A percentile compares a stretch with the other conserved stretches of the same genome.
Evolutionary conservation across 345 rosid genomes (phyloP).

Genomic region (Boechera divaricarpa): DNA sequence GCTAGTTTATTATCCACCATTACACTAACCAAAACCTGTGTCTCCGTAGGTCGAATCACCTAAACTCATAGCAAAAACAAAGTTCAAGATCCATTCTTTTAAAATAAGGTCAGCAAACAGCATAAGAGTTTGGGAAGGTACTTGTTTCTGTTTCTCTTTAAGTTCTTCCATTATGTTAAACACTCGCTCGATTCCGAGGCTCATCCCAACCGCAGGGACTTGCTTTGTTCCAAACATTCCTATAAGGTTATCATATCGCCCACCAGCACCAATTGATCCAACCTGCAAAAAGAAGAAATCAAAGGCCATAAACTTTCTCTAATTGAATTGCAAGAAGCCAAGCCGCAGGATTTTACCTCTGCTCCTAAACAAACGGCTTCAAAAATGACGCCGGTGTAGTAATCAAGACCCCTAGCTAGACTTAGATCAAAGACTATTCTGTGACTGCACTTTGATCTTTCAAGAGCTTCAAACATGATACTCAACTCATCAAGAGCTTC

Average conservation of each 20-base stretch:
- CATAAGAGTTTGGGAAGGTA: slow-evolving; percentile 33
- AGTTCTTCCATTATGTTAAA: slow-evolving; percentile 85
- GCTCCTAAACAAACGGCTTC: slow-evolving; percentile 89
- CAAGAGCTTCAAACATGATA: slow-evolving; percentile 83
- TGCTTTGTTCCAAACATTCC: slow-evolving; percentile 88
- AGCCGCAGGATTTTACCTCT: slow-evolving; percentile 55
- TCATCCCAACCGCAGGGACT: slow-evolving; percentile 94
- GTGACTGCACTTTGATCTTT: slow-evolving; percentile 71
- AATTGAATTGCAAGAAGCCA: background rate
- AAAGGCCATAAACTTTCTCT: background rate
- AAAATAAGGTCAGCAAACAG: background rate
- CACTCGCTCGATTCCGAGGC: slow-evolving; percentile 93
- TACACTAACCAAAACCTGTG: slow-evolving; percentile 68
- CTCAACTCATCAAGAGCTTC: slow-evolving; percentile 77
- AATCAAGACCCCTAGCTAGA: slow-evolving; percentile 98
- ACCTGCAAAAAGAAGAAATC: slow-evolving; percentile 57
- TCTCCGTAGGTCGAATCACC: slow-evolving; percentile 73
- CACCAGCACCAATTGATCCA: slow-evolving; percentile 96
- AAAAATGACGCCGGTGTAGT: slow-evolving; percentile 92
- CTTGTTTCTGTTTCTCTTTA: slow-evolving; percentile 60
- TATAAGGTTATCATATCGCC: slow-evolving; percentile 88
- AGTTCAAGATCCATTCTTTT: slow-evolving; percentile 2
- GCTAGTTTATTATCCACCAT: slow-evolving; percentile 62
- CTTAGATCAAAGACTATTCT: slow-evolving; percentile 93
- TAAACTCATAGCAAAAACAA: slow-evolving; percentile 37